Base-by-base conservation (phyloP, 768 basidiomycete species). In the Leccinum truebloodii region DNA sequence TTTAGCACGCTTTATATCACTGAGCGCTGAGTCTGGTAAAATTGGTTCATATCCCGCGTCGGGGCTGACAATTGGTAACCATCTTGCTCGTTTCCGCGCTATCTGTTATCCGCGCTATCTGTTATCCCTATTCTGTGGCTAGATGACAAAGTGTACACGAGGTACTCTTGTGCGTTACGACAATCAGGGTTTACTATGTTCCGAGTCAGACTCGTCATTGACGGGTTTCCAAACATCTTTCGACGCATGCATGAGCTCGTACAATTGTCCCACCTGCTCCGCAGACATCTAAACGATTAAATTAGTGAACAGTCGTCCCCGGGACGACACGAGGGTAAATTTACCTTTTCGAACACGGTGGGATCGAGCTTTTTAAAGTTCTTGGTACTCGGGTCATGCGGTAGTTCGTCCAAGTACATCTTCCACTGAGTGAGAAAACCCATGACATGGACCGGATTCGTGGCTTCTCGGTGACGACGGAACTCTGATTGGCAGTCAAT, bases 341-440 rank as follows among this genome's bases (percentile, higher is more conserved):
- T 46, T 63, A 89, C 92, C 84, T 91, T 92, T 71, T 94, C 92
- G 63, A 92, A 84, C 26, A 85, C 69, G 1, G 84, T 86, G 10
- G 85, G 72, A 71, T 94, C 90, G 39, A 95, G 75, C 61, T 76
- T 88, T 72, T 83, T 87, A 67, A 90, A 93, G 35, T 66, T 69
- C 56, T 76, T 71, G 3, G 71, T 76, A 9, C 56, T 57, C 6
- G 76, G 69, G 14, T 79, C 82, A 28, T 67, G 75, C 13, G 86
- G 86, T 35, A 90, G 72, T 61, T 84, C 75, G 66, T 96, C 93
- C 58, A 98, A 81, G 74, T 99, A 98, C 59, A 84, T 73, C 74
- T 96, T 97, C 96, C 96, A 99, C 69, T 98, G 92, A 3, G 90
- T 89, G 9, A 98, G 80, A 71, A 99, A 99, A 3, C 94, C 95